Evolutionary conservation across 306 rosid species (phyloP), one percentile per base, ranked within the genome.

Genomic region (Malus sylvestris): DNA sequence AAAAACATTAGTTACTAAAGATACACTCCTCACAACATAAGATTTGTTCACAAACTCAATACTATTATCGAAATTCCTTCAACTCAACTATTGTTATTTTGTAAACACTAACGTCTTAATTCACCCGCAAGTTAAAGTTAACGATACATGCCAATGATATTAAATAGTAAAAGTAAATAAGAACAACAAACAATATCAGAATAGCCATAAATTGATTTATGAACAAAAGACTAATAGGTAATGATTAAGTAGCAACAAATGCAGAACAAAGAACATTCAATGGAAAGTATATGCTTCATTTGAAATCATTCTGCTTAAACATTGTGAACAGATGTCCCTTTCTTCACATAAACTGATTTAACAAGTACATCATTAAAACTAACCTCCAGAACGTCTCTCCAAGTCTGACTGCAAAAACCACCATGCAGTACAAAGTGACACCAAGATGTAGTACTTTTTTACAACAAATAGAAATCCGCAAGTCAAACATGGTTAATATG

Each of bases 1-100:
- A 23, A 15, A 84, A 74, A 82, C 78, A 84, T 80, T 83, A 78
- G 61, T 80, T 74, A 69, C 81, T 74, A 71, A 61, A 33, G 57
- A 53, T 69, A 66, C 55, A 80, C 57, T 72, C 70, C 78, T 73
- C 76, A 74, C 23, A 74, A 71, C 38, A 75, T 49, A 73, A 78
- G 72, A 57, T 72, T 18, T 20, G 49, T 60, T 72, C 22, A 33
- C 70, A 71, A 75, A 74, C 44, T 55, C 67, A 33, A 29, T 11
- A 46, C 53, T 63, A 63, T 42, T 72, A 64, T 55, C 29, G 49
- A 27, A 25, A 76, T 42, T 42, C 51, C 72, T 73, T 32, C 67
- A 11, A 40, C 25, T 35, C 19, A 15, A 51, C 20, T 7, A 0
- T 6, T 60, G 7, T 23, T 20, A 8, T 42, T 20, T 20, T 10